Base-by-base conservation (phyloP, 202 grass and related monocot genomes). In the Digitaria exilis region DNA sequence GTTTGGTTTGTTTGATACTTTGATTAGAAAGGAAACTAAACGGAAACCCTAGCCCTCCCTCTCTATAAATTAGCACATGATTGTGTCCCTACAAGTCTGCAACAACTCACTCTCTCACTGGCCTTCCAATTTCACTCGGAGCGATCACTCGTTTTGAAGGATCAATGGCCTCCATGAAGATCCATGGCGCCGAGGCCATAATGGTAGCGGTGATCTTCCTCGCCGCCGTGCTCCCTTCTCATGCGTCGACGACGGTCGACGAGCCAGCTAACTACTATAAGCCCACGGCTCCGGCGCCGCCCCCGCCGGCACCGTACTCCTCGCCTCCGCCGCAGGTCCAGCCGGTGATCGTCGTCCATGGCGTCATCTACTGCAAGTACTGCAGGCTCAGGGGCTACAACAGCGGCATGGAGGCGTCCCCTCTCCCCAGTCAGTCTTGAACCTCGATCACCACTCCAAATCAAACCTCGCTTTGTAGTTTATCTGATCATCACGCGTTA, bases 381-480 rank as follows among this genome's bases (percentile, higher is more conserved):
- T 94, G 92, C 89, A 91, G 85, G 17, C 52, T 91, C 43, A 71
- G 9, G 4, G 86, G 83, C 29, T 91, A 94, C 80, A 89, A 78
- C 68, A 21, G 21, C 5, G 15, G 29, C 51, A 75, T 94, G 82
- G 83, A 81, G 60, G 83, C 65, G 48, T 86, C 92, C n/a, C 92
- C 92, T 37, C 81, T 94, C 69, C 86, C 86, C 62, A 89, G 91
- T 91, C 0, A 82, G 85, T 78, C 26, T 11, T 57, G 0, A 57
- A 1, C 1, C 16, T 16, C 16, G 0, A 1, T 48, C 45, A 7
- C 1, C 13, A 35, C 2, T 24, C 2, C 62, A 37, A 35, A 29
- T 16, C 45, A 71, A 71, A 21, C 2, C 42, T 49, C 41, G 2
- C 4, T 44, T 39, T 39, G 37, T 39, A 39, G 0, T 8, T 39